A percentile compares a stretch with the other conserved stretches of the same genome.
phyloP scores from a whole-genome alignment of 164 flowering plant species.

The Akebia trifoliata region DNA sequence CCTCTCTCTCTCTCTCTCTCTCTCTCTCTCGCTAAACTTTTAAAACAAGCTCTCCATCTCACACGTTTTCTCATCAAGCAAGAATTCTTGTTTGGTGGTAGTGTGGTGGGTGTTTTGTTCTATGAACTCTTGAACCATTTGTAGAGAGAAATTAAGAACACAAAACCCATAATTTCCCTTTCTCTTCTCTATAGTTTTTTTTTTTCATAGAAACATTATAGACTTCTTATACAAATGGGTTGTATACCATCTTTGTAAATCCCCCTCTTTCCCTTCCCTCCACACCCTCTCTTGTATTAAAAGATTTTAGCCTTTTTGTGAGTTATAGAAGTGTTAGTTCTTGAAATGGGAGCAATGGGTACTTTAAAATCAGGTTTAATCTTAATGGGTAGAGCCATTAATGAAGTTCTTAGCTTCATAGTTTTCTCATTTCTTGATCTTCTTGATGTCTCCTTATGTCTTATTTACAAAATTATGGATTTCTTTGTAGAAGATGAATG shows the following conservation, averaged over 20 bases:
- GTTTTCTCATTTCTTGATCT: constrained; percentile 70
- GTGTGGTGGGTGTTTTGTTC: no score
- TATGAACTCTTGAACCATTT: no score
- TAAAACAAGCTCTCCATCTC: constrained; percentile 21
- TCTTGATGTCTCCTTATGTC: constrained; percentile 61
- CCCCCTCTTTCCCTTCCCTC: no score
- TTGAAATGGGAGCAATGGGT: constrained; percentile 26
- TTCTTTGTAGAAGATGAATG: constrained; percentile 73
- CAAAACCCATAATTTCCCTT: no score
- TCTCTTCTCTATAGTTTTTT: no score
- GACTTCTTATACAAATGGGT: no score
- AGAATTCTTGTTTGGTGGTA: constrained; percentile 2
- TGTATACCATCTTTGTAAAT: no score
- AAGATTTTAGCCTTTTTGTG: no score
- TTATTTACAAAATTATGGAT: constrained; percentile 54
- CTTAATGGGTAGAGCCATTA: constrained; percentile 35
- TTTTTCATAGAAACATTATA: no score
- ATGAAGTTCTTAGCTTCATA: constrained; percentile 62
- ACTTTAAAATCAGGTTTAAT: constrained; percentile 25
- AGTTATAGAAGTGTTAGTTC: no score
- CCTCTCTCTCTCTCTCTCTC: constrained; percentile 6
- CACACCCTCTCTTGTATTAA: no score
- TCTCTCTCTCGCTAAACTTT: constrained; percentile 12
- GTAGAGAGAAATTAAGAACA: no score
- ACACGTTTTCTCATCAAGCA: constrained; percentile 7